Base-by-base conservation (phyloP, 1,284 basidiomycete genomes). In the Xerocomus amazonicus region DNA sequence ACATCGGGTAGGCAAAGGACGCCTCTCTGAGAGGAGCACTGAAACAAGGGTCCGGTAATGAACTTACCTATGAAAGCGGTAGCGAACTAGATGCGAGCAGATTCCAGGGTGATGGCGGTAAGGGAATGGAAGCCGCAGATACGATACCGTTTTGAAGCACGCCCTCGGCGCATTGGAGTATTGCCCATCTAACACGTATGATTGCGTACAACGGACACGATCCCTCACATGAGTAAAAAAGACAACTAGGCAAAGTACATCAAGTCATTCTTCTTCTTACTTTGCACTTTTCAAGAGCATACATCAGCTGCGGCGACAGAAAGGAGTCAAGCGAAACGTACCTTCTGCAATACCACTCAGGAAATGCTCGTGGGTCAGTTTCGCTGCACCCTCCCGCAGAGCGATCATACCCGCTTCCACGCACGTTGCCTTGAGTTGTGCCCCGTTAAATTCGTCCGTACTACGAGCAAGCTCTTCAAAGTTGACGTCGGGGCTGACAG, bases 371-470 rank as follows among this genome's bases (percentile, higher is more conserved):
- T 97, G 94, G 27, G 79, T 83, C 52, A 97, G 74, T 69, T 87
- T 86, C n/a, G 84, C 84, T 14, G 94, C 92, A 40, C 95, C 95
- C 69, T 98, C 95, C 57, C 96, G 76, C 41, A 99, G 73, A 16
- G 96, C 90, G 63, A 98, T 96, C 97, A 99, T 99, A 55, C 97
- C 96, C 26, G 96, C 96, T 73, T 97, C 95, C 12, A 98, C 88
- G 74, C 95, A 94, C 17, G 97, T 87, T 31, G 93, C 94, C 74
- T 95, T 95, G 61, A 92, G 71, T 72, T 99, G 97, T 12, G 96
- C 96, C 51, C 94, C 96, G 16, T 92, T 94, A 65, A 99, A 99
- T 73, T 99, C 97, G 74, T 99, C 97, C 47, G 97, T 97, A 59
- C 92, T 78, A 47, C 83, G 75, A 0, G 96, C 92, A 35, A 99